Conservation (phyloP, 2,329 filamentous ascomycete species). For the Sporothrix euskadiensis region DNA sequence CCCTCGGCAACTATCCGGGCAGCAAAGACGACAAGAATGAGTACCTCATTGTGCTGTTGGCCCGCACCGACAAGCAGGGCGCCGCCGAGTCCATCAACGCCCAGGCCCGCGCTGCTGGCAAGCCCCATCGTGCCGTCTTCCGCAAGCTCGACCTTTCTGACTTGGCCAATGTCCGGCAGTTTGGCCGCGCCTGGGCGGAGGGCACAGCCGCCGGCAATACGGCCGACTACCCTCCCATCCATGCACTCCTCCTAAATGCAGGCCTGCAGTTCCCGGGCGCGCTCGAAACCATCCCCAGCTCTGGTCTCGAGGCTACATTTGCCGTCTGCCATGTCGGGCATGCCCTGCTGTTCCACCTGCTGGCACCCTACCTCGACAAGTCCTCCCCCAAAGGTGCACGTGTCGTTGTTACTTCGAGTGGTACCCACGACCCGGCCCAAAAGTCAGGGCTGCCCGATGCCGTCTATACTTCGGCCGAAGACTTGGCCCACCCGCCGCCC, state of each 20-base stretch:
- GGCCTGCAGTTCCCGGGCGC: constrained; percentile 25
- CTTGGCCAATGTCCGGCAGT: constrained; percentile 22
- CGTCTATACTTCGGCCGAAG: constrained; percentile 22
- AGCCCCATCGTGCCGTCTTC: constrained; percentile 14
- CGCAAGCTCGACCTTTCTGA: constrained; percentile 23
- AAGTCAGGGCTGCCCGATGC: constrained; percentile 47
- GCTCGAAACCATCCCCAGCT: constrained; percentile 4
- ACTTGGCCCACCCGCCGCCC: constrained; percentile 24
- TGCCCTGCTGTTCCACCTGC: constrained; percentile 44
- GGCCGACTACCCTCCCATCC: constrained; percentile 4
- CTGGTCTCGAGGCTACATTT: constrained; percentile 51
- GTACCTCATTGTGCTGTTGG: constrained; percentile 8
- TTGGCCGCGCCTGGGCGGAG: constrained; percentile 13
- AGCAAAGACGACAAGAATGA: constrained; percentile 9
- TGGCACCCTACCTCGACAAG: constrained; percentile 43
- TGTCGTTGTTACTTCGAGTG: constrained; percentile 48
- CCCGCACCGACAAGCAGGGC: constrained; percentile 19
- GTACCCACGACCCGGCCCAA: constrained; percentile 50
- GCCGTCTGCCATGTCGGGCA: constrained; percentile 54
- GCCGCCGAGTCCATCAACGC: constrained; percentile 20
- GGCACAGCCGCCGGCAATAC: neutral
- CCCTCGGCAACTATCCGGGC: constrained; percentile 18
- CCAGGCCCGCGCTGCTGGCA: neutral
- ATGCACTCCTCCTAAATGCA: constrained; percentile 18
- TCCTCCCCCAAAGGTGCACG: constrained; percentile 36